These are phyloP conservation scores for Solidago caesia DNA, from an alignment of 129 eudicot genomes.

Conservation along the genomic window DNA sequence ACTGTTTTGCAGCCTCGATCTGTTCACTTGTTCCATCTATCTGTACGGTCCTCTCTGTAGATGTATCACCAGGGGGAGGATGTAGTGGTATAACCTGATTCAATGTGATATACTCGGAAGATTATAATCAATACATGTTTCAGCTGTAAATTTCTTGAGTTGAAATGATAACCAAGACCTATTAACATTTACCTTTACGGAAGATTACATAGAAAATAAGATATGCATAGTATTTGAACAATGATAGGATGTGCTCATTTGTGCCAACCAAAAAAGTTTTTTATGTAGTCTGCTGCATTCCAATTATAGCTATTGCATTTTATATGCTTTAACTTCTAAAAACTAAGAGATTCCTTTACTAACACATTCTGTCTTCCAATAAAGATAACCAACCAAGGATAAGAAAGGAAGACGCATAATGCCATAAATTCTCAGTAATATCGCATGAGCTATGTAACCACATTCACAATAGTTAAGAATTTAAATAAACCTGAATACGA, in stretches of 20 bases:
- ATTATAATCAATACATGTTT: neutral
- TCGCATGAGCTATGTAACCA: constrained; percentile 47
- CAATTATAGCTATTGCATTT: neutral
- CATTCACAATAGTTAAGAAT: constrained; percentile 49
- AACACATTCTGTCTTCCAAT: neutral
- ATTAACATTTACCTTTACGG: neutral
- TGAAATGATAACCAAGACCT: neutral
- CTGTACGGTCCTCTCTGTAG: constrained; percentile 71
- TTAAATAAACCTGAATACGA: constrained; percentile 81
- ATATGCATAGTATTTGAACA: neutral
- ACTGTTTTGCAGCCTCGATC: constrained; percentile 79
- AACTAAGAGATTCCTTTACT: constrained; percentile 2
- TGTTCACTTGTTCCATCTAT: constrained; percentile 78
- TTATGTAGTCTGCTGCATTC: neutral
- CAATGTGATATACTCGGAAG: neutral
- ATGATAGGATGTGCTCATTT: no score
- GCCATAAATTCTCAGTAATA: constrained; percentile 57
- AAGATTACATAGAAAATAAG: neutral
- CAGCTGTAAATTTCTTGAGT: neutral
- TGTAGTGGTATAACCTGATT: constrained; percentile 85
- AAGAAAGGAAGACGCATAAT: constrained; percentile 4
- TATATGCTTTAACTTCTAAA: neutral
- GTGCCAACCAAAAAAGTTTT: constrained; percentile 14
- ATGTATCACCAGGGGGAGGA: constrained; percentile 77
- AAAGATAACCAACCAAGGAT: neutral